Evolutionary conservation across 805 yeast genomes (phyloP).

Genomic region (Suhomyces xylopsoci): DNA sequence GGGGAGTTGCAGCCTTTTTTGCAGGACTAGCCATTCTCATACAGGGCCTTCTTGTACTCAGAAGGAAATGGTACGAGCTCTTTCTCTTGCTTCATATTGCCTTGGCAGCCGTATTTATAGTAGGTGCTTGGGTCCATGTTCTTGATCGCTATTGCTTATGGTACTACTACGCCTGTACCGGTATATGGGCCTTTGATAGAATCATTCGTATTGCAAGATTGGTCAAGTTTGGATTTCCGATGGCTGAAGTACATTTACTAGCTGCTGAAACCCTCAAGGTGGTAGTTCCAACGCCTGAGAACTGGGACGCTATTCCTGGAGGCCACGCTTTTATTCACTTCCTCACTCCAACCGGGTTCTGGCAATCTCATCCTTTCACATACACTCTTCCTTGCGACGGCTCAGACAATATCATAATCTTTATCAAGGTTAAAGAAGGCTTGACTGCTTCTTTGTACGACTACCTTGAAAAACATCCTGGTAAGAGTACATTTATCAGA

Average conservation of each 20-base stretch:
- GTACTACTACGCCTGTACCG: slow-evolving; percentile 16
- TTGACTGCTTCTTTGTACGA: slow-evolving; percentile 30
- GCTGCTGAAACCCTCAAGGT: slow-evolving; percentile 25
- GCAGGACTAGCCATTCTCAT: slow-evolving; percentile 15
- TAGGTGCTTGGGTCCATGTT: slow-evolving; percentile 18
- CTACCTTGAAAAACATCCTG: slow-evolving; percentile 27
- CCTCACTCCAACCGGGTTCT: slow-evolving; percentile 22
- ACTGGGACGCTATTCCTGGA: slow-evolving; percentile 24
- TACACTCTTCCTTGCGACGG: slow-evolving; percentile 15
- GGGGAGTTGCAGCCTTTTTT: slow-evolving; percentile 19
- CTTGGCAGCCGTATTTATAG: slow-evolving; percentile 18
- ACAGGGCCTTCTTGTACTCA: slow-evolving; percentile 17
- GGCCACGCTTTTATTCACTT: slow-evolving; percentile 27
- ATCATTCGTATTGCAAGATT: slow-evolving; percentile 18
- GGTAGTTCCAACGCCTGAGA: slow-evolving; percentile 18
- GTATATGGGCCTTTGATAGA: slow-evolving; percentile 25
- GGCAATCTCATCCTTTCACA: slow-evolving; percentile 34
- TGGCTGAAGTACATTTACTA: slow-evolving; percentile 21
- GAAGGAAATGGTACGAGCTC: slow-evolving; percentile 21
- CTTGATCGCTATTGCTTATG: slow-evolving; percentile 9
- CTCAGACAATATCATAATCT: slow-evolving; percentile 17
- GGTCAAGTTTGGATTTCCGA: slow-evolving; percentile 20
- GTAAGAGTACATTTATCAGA: slow-evolving; percentile 33
- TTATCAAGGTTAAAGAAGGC: slow-evolving; percentile 25
- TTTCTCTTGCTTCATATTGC: slow-evolving; percentile 21